Evolutionary conservation across 1,284 basidiomycete genomes (phyloP).

Genomic region (Laetiporus sulphureus): DNA sequence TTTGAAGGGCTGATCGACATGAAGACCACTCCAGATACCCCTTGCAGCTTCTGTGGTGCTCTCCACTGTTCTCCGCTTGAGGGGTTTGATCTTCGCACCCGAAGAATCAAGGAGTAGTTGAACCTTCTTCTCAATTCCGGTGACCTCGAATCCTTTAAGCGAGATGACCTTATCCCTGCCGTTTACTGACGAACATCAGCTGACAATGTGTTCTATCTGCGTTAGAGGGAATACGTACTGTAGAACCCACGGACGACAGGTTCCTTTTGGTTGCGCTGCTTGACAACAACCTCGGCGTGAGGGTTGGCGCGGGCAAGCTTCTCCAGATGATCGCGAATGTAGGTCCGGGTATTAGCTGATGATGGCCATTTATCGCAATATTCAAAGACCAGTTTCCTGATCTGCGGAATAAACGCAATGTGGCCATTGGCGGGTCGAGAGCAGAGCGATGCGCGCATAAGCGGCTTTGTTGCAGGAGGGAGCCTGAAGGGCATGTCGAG

Average conservation of each 20-base stretch:
- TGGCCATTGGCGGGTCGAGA: constrained; percentile 68
- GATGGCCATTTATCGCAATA: constrained; percentile 79
- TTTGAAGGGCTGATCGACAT: constrained; percentile 49
- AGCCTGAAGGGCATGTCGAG: constrained; percentile 35
- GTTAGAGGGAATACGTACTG: constrained; percentile 32
- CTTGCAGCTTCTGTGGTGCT: constrained; percentile 73
- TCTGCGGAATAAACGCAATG: constrained; percentile 59
- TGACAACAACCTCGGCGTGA: constrained; percentile 76
- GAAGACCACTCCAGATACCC: constrained; percentile 83
- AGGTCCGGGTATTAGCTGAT: constrained; percentile 63
- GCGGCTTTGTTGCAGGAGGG: constrained; percentile 27
- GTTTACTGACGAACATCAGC: constrained; percentile 45
- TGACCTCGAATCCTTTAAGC: constrained; percentile 65
- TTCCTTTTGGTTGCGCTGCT: constrained; percentile 63
- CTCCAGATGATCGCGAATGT: constrained; percentile 56
- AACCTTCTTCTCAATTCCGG: constrained; percentile 66
- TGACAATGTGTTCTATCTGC: constrained; percentile 6
- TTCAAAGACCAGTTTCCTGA: constrained; percentile 80
- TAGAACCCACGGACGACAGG: constrained; percentile 77
- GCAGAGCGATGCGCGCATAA: constrained; percentile 53
- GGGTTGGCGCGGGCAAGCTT: constrained; percentile 62
- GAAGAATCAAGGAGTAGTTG: constrained; percentile 80
- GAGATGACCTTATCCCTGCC: constrained; percentile 76
- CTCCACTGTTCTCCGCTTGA: constrained; percentile 68
- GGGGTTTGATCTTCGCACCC: constrained; percentile 72